These are phyloP conservation scores for Stephania yunnanensis DNA, from an alignment of 164 flowering plant species.

Conservation along the genomic window DNA sequence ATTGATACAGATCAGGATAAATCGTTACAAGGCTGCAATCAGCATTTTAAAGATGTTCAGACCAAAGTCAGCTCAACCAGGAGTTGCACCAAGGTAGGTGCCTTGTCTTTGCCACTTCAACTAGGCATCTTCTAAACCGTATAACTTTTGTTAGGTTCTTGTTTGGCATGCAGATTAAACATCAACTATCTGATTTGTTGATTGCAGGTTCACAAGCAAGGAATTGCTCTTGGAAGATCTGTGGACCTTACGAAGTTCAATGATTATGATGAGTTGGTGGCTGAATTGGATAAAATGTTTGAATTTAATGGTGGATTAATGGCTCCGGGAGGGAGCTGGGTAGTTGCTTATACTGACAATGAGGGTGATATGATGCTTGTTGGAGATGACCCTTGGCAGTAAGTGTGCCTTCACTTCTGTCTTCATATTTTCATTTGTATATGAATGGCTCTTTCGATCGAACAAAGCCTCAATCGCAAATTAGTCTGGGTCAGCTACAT, in stretches of 20 bases:
- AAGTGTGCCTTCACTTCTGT: slow-evolving; percentile 20
- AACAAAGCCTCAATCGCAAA: no score
- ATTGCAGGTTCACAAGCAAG: slow-evolving; percentile 80
- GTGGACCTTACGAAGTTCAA: slow-evolving; percentile 52
- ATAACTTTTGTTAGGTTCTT: not conserved
- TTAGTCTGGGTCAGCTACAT: no score
- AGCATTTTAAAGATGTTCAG: slow-evolving; percentile 30
- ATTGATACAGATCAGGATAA: slow-evolving; percentile 38
- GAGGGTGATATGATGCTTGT: slow-evolving; percentile 88
- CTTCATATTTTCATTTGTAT: no score
- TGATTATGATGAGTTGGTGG: slow-evolving; percentile 49
- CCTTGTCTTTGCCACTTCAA: not conserved
- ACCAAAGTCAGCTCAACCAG: slow-evolving; percentile 51
- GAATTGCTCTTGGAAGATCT: slow-evolving; percentile 76
- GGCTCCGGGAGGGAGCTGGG: slow-evolving; percentile 43
- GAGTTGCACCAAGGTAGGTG: slow-evolving; percentile 72
- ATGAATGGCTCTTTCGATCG: no score
- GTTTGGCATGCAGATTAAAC: not conserved
- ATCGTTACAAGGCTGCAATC: slow-evolving; percentile 24
- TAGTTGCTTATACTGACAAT: slow-evolving; percentile 62
- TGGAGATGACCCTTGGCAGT: slow-evolving; percentile 89
- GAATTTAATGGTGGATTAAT: slow-evolving; percentile 65
- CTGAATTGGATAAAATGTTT: slow-evolving; percentile 68
- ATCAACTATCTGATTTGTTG: not conserved
- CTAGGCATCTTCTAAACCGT: not conserved